Conservation (phyloP, 2,329 filamentous ascomycete genomes). For the Diaporthe citrichinensis region DNA sequence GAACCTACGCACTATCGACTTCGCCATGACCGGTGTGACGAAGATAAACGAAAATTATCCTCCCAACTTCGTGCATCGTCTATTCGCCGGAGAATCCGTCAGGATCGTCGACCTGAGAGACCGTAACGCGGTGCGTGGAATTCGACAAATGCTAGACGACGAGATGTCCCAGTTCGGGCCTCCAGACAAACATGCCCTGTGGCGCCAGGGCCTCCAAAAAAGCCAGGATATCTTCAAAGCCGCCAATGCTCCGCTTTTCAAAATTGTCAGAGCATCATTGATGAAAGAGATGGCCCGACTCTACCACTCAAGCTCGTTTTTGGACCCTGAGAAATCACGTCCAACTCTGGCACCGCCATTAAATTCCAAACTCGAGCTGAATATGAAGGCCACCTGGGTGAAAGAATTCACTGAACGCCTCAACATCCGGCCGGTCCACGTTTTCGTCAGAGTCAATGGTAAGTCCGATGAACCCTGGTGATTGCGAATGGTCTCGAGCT, state of each 20-base stretch:
- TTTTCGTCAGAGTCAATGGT: background rate
- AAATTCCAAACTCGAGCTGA: too few relatives aligned
- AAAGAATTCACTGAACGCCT: background rate
- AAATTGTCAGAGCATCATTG: background rate
- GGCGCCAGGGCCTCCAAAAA: too few relatives aligned
- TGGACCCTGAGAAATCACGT: too few relatives aligned
- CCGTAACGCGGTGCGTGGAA: background rate
- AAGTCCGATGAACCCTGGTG: too few relatives aligned
- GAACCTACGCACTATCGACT: background rate
- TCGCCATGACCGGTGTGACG: background rate
- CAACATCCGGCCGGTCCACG: background rate
- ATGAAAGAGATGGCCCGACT: background rate
- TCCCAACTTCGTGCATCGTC: background rate
- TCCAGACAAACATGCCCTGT: too few relatives aligned
- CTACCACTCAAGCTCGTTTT: too few relatives aligned
- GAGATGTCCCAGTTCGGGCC: too few relatives aligned
- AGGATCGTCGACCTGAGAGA: background rate
- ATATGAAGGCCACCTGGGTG: background rate
- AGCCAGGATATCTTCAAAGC: background rate
- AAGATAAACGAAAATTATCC: background rate
- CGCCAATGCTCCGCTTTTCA: background rate
- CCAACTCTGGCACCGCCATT: too few relatives aligned
- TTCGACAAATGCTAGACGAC: fast-evolving
- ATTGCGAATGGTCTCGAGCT: too few relatives aligned
- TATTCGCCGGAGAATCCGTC: background rate